Evolutionary conservation across 805 yeast genomes (phyloP).

Genomic region (Barnettozyma salicaria): DNA sequence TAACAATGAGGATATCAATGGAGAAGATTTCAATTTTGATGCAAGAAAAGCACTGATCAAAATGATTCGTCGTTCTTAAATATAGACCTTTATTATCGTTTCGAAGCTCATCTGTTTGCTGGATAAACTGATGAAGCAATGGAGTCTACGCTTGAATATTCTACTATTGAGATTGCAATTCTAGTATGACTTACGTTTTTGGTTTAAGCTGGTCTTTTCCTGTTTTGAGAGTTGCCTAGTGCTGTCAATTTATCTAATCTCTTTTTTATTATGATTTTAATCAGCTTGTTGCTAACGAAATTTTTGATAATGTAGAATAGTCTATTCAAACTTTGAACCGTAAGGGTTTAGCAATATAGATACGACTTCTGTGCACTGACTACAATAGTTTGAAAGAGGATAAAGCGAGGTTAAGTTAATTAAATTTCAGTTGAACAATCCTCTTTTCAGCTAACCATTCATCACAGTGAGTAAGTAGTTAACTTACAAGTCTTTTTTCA

Average conservation of each 20-base stretch:
- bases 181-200: no score
- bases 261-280: not conserved
- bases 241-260: not conserved
- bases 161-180: no score
- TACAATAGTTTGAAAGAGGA: slow-evolving; percentile 1
- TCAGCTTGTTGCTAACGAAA: no score
- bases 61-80: slow-evolving; percentile 26
- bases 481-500: slow-evolving; percentile 88
- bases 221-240: not conserved
- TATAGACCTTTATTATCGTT: no score
- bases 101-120: no score
- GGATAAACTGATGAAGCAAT: no score
- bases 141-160: not conserved
- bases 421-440: not conserved
- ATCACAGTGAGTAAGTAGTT: slow-evolving; percentile 3
- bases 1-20: slow-evolving; percentile 13
- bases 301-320: no score
- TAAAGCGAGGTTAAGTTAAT: slow-evolving; percentile 1
- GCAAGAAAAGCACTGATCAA: slow-evolving; percentile 27
- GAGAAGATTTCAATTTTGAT: slow-evolving; percentile 20
- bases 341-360: no score
- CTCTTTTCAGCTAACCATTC: slow-evolving; percentile 1
- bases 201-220: not conserved
- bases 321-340: no score
- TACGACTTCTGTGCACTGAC: no score